phyloP scores from a whole-genome alignment of 371 early-diverging fungal genomes.

The Mortierella sp. region DNA sequence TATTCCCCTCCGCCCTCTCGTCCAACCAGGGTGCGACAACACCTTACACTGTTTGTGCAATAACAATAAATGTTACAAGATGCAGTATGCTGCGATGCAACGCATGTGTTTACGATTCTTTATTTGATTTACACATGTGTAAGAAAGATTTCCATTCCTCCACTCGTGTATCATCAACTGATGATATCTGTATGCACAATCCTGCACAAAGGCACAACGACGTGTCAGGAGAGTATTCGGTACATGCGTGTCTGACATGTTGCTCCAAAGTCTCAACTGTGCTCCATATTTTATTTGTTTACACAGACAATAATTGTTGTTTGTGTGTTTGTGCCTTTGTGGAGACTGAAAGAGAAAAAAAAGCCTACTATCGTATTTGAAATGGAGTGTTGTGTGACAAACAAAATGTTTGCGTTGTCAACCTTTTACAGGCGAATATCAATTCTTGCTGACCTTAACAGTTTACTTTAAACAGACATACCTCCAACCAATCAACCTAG shows the following conservation, averaged over 20 bases:
- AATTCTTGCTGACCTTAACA: not conserved
- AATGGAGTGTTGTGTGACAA: conserved; percentile 46
- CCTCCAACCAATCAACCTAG: not conserved
- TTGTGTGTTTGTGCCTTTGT: not conserved
- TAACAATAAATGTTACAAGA: too few species aligned
- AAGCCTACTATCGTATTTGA: not conserved
- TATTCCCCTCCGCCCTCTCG: not conserved
- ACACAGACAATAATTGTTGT: too few species aligned
- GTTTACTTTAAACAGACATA: conserved; percentile 25
- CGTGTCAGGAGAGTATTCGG: not conserved
- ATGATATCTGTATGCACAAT: too few species aligned
- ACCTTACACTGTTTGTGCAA: not conserved
- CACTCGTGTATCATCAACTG: too few species aligned
- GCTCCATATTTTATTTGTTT: too few species aligned
- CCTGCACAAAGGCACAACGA: too few species aligned
- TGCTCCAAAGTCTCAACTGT: not conserved
- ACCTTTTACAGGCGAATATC: conserved; percentile 10
- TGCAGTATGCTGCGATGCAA: too few species aligned
- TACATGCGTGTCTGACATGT: not conserved
- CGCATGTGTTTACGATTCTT: too few species aligned
- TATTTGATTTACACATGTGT: too few species aligned
- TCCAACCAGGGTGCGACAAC: conserved; percentile 14
- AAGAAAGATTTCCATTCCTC: too few species aligned
- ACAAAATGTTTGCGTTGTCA: conserved; percentile 32
- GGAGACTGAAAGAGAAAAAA: not conserved